phyloP scores from a whole-genome alignment of 2,329 filamentous ascomycete species.

The Cladosporium sphaerospermum region DNA sequence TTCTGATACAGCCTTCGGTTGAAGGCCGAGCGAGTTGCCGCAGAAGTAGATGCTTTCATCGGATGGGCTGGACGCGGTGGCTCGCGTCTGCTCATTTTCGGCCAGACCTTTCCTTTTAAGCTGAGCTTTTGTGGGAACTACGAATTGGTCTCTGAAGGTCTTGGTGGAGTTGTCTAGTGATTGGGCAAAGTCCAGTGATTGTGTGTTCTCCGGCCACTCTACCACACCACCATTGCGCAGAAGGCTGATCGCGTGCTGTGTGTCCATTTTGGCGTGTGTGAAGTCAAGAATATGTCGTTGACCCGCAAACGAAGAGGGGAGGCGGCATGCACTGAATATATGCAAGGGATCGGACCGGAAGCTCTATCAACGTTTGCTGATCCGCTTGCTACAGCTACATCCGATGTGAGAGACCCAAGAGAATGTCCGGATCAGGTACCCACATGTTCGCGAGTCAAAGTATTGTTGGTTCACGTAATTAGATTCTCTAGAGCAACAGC shows the following conservation, averaged over 20 bases:
- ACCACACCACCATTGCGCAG: conserved; percentile 22
- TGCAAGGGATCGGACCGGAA: no score
- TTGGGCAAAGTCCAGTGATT: conserved; percentile 22
- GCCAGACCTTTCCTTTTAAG: conserved; percentile 57
- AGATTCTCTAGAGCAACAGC: no score
- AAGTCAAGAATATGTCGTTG: no score
- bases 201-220: conserved; percentile 20
- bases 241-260: conserved; percentile 17
- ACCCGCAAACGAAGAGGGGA: no score
- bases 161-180: conserved; percentile 20
- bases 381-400: no score
- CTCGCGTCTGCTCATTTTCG: conserved; percentile 19
- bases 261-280: conserved; percentile 18
- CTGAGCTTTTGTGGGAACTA: conserved; percentile 68
- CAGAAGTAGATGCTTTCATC: conserved; percentile 69
- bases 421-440: no score
- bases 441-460: no score
- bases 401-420: no score
- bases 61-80: conserved; percentile 14
- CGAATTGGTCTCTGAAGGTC: conserved; percentile 58
- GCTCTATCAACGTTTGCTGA: no score
- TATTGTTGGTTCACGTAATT: no score
- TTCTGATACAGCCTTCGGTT: conserved; percentile 61
- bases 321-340: no score
- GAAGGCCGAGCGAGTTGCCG: conserved; percentile 81